Percentiles rank a stretch among this genome's conserved stretches.
Evolutionary conservation across 1,139 yeast genomes (phyloP).

Genomic region (Lodderomyces beijingensis): DNA sequence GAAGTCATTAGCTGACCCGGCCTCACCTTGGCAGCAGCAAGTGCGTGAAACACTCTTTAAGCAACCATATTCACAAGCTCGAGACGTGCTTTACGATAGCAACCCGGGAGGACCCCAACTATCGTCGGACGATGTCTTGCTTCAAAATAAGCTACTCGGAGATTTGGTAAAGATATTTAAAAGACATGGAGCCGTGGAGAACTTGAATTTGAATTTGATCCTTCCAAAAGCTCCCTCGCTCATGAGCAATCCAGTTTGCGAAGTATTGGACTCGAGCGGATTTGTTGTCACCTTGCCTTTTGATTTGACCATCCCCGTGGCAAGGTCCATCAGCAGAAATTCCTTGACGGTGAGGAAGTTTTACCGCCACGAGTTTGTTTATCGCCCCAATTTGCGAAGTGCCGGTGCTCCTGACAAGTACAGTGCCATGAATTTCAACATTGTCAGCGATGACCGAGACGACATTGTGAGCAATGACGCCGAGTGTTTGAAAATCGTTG

Average conservation of each 20-base stretch:
- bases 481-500: slow-evolving; percentile 77
- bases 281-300: slow-evolving; percentile 83
- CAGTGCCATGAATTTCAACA: slow-evolving; percentile 83
- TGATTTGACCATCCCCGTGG: slow-evolving; percentile 85
- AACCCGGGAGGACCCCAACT: slow-evolving; percentile 9
- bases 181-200: slow-evolving; percentile 84
- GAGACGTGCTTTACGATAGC: slow-evolving; percentile 72
- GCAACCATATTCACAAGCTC: slow-evolving; percentile 78
- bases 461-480: slow-evolving; percentile 62
- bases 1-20: slow-evolving; percentile 78
- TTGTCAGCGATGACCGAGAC: slow-evolving; percentile 48
- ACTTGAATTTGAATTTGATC: slow-evolving; percentile 47
- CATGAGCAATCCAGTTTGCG: slow-evolving; percentile 61
- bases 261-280: slow-evolving; percentile 80
- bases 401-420: slow-evolving; percentile 69
- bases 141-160: slow-evolving; percentile 49
- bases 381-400: slow-evolving; percentile 49
- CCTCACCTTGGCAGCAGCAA: slow-evolving; percentile 92
- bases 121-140: slow-evolving; percentile 30
- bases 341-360: slow-evolving; percentile 56
- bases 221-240: slow-evolving; percentile 80
- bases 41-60: slow-evolving; percentile 81
- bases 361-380: slow-evolving; percentile 76
- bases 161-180: slow-evolving; percentile 59
- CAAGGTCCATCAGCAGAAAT: slow-evolving; percentile 69